phyloP scores from a whole-genome alignment of 2,329 filamentous ascomycete genomes.

The Paracorniculantispora psalliotae region DNA sequence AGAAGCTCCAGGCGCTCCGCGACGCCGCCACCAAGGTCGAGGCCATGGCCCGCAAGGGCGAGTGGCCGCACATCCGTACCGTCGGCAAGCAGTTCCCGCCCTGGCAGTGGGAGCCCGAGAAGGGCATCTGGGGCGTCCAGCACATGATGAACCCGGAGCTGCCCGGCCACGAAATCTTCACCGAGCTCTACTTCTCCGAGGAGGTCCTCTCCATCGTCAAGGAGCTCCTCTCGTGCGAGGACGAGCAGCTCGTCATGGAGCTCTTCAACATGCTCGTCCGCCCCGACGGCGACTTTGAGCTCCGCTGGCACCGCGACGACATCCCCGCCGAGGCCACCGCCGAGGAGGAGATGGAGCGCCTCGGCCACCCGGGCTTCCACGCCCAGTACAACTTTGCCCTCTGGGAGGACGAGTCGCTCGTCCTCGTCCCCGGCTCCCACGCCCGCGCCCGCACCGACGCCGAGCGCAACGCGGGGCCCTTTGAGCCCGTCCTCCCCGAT shows the following conservation, averaged over 20 bases:
- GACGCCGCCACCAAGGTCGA: conserved; percentile 54
- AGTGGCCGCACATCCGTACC: conserved; percentile 78
- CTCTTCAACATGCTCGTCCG: conserved; percentile 80
- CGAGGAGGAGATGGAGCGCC: conserved; percentile 60
- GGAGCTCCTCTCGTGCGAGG: conserved; percentile 52
- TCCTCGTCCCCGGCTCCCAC: conserved; percentile 77
- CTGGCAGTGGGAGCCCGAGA: conserved; percentile 57
- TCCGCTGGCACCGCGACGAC: conserved; percentile 85
- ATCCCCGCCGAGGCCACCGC: conserved; percentile 60
- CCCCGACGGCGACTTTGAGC: conserved; percentile 64
- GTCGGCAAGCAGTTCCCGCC: conserved; percentile 89
- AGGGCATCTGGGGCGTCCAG: conserved; percentile 86
- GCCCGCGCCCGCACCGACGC: conserved; percentile 60
- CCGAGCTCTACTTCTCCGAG: conserved; percentile 65
- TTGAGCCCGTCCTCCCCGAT: conserved; percentile 54
- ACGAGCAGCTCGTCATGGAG: conserved; percentile 74
- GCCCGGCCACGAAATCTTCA: conserved; percentile 57
- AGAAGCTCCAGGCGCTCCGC: conserved; percentile 55
- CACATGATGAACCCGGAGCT: conserved; percentile 74
- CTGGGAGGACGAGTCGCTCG: conserved; percentile 65
- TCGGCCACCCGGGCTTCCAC: conserved; percentile 61
- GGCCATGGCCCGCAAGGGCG: conserved; percentile 58
- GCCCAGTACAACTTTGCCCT: conserved; percentile 86
- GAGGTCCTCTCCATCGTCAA: conserved; percentile 58
- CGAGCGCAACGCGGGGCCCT: conserved; percentile 65